These are phyloP conservation scores for Penicillium bialowiezense DNA, from an alignment of 495 filamentous ascomycete species.

Conservation along the genomic window DNA sequence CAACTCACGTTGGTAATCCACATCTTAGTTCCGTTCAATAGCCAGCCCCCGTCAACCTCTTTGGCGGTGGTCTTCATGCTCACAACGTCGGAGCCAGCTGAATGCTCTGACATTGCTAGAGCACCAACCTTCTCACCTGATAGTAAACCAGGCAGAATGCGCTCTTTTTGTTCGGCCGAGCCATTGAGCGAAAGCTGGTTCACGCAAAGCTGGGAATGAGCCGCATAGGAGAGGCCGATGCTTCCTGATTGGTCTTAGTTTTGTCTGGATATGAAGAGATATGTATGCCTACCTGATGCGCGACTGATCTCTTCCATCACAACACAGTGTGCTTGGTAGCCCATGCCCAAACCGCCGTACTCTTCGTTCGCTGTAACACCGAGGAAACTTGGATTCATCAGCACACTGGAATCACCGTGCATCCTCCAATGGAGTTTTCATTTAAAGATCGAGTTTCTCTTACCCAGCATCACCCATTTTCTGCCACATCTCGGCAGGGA, in stretches of 20 bases:
- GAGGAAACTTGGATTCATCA: conserved; percentile 56
- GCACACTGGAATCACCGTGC: neutral
- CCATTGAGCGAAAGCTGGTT: conserved; percentile 96
- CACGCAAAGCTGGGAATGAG: conserved; percentile 94
- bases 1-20: conserved; percentile 89
- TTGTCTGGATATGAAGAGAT: neutral
- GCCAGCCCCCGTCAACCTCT: conserved; percentile 77
- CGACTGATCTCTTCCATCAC: conserved; percentile 89
- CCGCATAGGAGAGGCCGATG: conserved; percentile 90
- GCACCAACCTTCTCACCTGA: conserved; percentile 82
- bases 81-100: conserved; percentile 89
- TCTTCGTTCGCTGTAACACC: conserved; percentile 94
- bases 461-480: conserved; percentile 85
- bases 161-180: conserved; percentile 69
- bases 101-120: conserved; percentile 92
- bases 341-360: conserved; percentile 86
- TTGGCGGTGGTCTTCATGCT: conserved; percentile 88
- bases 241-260: conserved; percentile 51
- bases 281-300: conserved; percentile 49
- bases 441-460: too few relatives aligned
- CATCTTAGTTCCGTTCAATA: conserved; percentile 94
- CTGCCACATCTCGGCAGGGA: conserved; percentile 88
- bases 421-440: too few relatives aligned
- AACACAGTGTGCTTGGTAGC: conserved; percentile 95
- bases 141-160: conserved; percentile 78